Conservation (phyloP, 176 grass and related monocot genomes). For the Eremochloa ophiuroides region DNA sequence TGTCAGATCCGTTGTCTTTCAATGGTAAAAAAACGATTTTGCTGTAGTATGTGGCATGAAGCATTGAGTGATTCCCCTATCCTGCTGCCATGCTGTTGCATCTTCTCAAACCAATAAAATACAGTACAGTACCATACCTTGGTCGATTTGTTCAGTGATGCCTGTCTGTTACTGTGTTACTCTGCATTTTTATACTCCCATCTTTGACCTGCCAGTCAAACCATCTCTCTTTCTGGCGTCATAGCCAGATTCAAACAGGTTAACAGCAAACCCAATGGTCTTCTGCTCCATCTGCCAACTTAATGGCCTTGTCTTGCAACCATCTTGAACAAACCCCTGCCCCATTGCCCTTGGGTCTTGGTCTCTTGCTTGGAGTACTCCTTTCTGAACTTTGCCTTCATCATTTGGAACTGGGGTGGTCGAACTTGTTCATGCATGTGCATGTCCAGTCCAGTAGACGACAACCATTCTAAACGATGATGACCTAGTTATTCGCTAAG, state of each 20-base stretch:
- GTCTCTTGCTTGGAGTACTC: too few species aligned
- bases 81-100: constrained; percentile 22
- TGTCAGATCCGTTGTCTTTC: constrained; percentile 25
- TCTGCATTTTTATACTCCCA: constrained; percentile 8
- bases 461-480: constrained; percentile 25
- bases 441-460: not conserved
- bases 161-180: not conserved
- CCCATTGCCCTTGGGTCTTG: not conserved
- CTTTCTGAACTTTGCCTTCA: constrained; percentile 12
- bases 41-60: not conserved
- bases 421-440: not conserved
- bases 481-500: constrained; percentile 23
- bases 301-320: not conserved
- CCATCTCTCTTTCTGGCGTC: not conserved
- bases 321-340: not conserved
- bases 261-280: constrained; percentile 12
- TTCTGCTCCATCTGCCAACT: constrained; percentile 18
- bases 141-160: constrained; percentile 26
- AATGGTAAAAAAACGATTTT: not conserved
- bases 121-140: constrained; percentile 10
- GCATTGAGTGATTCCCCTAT: constrained; percentile 26
- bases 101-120: constrained; percentile 9
- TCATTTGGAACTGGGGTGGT: not conserved
- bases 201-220: constrained; percentile 43
- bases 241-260: not conserved